Conservation (phyloP, 768 basidiomycete species). For the Imleria badia region DNA sequence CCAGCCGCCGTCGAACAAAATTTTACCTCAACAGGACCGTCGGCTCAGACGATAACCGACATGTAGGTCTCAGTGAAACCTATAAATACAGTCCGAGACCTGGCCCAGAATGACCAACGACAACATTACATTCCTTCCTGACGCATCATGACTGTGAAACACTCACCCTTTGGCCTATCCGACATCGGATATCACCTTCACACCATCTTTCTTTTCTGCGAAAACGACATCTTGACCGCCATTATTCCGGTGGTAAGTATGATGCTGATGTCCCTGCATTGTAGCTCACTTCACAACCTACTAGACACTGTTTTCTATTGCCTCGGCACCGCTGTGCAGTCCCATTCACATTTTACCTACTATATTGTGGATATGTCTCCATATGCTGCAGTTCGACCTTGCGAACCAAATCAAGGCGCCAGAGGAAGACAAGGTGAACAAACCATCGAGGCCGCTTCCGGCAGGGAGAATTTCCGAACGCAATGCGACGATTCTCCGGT, state of each 20-base stretch:
- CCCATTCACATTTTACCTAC: conserved; percentile 23
- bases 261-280: fast-evolving
- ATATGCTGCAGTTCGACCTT: conserved; percentile 45
- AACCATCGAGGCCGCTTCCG: conserved; percentile 46
- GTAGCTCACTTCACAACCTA: background rate
- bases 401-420: conserved; percentile 43
- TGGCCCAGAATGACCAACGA: background rate
- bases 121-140: background rate
- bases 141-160: conserved; percentile 21
- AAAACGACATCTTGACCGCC: conserved; percentile 47
- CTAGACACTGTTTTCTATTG: conserved; percentile 35
- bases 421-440: conserved; percentile 45
- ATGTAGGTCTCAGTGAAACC: background rate
- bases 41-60: conserved; percentile 2
- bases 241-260: conserved; percentile 46
- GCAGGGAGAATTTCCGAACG: conserved; percentile 40
- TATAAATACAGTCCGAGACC: background rate
- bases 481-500: conserved; percentile 37
- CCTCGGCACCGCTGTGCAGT: conserved; percentile 32
- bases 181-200: conserved; percentile 25
- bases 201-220: conserved; percentile 42
- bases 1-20: background rate
- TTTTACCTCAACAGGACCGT: background rate
- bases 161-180: background rate
- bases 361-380: conserved; percentile 45